A percentile compares a stretch with the other conserved stretches of the same genome.
These are phyloP conservation scores for Alternaria angustiovoidea DNA, from an alignment of 2,329 filamentous ascomycete species.

Conservation along the genomic window DNA sequence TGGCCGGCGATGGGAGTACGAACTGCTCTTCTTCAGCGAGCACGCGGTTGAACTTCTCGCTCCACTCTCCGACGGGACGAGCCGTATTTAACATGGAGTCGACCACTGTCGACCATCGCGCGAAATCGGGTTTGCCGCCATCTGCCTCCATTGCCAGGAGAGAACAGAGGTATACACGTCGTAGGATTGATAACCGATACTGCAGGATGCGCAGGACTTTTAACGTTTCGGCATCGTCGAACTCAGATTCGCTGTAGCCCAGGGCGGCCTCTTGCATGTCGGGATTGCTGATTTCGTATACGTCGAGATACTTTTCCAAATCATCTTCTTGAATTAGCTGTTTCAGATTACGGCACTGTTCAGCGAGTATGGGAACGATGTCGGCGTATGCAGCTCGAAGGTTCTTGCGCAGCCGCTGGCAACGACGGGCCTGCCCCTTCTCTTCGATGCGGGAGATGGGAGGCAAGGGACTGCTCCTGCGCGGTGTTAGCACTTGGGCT, in stretches of 20 bases:
- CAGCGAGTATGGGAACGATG: conserved; percentile 74
- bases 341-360: conserved; percentile 73
- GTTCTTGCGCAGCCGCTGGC: conserved; percentile 78
- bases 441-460: conserved; percentile 94
- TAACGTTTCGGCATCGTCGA: conserved; percentile 78
- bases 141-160: conserved; percentile 85
- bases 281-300: conserved; percentile 59
- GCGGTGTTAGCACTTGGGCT: conserved; percentile 27
- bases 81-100: conserved; percentile 76
- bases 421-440: conserved; percentile 78
- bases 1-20: conserved; percentile 63
- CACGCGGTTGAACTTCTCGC: conserved; percentile 71
- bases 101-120: conserved; percentile 79
- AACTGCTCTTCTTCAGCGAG: conserved; percentile 78
- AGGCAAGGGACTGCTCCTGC: conserved; percentile 84
- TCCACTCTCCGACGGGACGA: conserved; percentile 67
- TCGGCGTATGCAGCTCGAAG: conserved; percentile 74
- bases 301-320: conserved; percentile 88
- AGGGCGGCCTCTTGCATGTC: conserved; percentile 56
- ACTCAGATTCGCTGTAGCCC: conserved; percentile 69
- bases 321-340: conserved; percentile 80
- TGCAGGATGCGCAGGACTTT: conserved; percentile 73
- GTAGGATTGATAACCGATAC: conserved; percentile 78
- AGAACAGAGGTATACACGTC: conserved; percentile 89
- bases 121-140: conserved; percentile 77